Evolutionary conservation across 176 grass and related monocot species (phyloP).

Genomic region (Aegilops speltoides): DNA sequence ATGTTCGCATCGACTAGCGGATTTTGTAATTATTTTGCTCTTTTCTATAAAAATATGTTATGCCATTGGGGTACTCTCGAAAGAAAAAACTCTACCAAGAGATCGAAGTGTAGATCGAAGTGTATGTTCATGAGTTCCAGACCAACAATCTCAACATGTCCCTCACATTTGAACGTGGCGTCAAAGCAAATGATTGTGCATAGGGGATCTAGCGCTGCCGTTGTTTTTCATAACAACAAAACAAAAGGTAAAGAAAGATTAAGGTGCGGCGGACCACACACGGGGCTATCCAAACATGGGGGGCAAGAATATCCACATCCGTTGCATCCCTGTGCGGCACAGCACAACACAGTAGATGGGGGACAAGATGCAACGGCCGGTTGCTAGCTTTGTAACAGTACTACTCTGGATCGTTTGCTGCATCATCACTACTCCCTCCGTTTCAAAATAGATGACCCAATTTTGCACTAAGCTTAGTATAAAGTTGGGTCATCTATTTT

Average conservation of each 20-base stretch:
- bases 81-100: too few species aligned
- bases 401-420: too few species aligned
- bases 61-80: too few species aligned
- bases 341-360: neutral
- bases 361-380: conserved; percentile 26
- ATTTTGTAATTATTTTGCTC: too few species aligned
- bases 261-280: conserved; percentile 1
- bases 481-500: too few species aligned
- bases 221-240: neutral
- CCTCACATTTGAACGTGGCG: neutral
- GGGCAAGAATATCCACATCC: conserved; percentile 35
- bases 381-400: neutral
- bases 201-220: neutral
- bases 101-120: too few species aligned
- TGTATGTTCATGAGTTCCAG: neutral
- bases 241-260: neutral
- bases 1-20: too few species aligned
- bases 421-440: too few species aligned
- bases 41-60: too few species aligned
- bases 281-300: conserved; percentile 32
- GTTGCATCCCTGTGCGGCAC: neutral
- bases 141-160: neutral
- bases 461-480: too few species aligned
- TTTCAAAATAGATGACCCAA: too few species aligned
- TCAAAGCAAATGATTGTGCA: neutral